These are phyloP conservation scores for Reutealis trisperma DNA, from an alignment of 345 rosid species.

Conservation along the genomic window DNA sequence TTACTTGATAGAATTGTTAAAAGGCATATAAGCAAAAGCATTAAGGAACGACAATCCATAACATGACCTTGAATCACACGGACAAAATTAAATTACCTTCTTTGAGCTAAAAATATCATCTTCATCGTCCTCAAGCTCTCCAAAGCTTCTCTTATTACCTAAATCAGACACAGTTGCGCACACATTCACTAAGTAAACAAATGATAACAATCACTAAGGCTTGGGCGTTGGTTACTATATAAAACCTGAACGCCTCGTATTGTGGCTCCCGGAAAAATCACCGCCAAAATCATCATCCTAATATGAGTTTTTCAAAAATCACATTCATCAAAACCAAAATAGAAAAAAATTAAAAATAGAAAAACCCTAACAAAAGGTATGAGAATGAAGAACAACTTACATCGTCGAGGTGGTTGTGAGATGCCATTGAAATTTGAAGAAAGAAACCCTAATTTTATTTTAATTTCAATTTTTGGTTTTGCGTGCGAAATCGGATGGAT, in stretches of 20 bases:
- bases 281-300: conserved; percentile 96
- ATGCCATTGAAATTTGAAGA: conserved; percentile 34
- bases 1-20: neutral
- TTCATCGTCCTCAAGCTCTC: conserved; percentile 87
- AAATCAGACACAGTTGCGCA: neutral
- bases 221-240: neutral
- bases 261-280: conserved; percentile 56
- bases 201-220: neutral
- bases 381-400: conserved; percentile 31
- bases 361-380: neutral
- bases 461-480: neutral
- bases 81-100: conserved; percentile 44
- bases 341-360: neutral
- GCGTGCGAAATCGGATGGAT: neutral
- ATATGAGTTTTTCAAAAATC: neutral
- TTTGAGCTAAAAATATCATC: conserved; percentile 84
- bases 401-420: conserved; percentile 53
- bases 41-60: neutral
- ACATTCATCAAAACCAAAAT: neutral
- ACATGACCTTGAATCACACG: neutral
- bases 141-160: conserved; percentile 80
- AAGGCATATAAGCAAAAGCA: neutral
- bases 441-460: conserved; percentile 8
- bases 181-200: conserved; percentile 2
- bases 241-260: conserved; percentile 56